Evolutionary conservation across 768 basidiomycete species (phyloP), one percentile per base, ranked within the genome.

Genomic region (Lactifluus subvellereus): DNA sequence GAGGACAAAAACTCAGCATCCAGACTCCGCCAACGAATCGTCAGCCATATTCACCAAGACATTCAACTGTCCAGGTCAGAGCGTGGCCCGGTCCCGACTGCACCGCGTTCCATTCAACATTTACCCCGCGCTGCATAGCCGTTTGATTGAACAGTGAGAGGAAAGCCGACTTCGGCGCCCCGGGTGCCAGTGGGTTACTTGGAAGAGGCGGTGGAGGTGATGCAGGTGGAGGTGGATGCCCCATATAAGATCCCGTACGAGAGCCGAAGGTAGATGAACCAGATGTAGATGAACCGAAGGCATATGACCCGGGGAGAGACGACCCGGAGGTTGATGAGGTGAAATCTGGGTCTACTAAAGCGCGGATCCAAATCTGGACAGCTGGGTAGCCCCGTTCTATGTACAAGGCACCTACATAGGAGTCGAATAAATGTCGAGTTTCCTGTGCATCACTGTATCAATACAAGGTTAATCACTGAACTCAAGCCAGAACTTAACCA

Each of bases 91-190:
- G 87, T 47, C 88, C 89, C 35, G 75, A 74, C 67, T 86, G 85
- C 52, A 77, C 72, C 6, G 85, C 81, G 13, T 77, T 75, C 67
- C 89, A 91, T 55, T 83, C 80, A 9, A 89, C 80, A 22, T 73
- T 76, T 61, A 88, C 76, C 50, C 85, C 79, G 45, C 87, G 82
- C 67, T 89, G 88, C 51, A 77, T 74, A 49, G 87, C 87, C 2
- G 82, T 84, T 74, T 90, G 85, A 71, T 90, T 90, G 73, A 91
- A 90, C 35, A 87, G 69, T 0, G 88, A 84, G 43, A 91, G 74
- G 72, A 86, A 88, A 14, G 88, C 83, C 18, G 83, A 71, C 56
- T 77, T 75, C 3, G 84, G 85, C 69, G 83, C 82, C n/a, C 84
- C 85, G 16, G 85, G 84, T 32, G 84, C 77, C 55, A 86, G 70